Evolutionary conservation across 306 rosid genomes (phyloP).

Genomic region (Citrullus colocynthis): DNA sequence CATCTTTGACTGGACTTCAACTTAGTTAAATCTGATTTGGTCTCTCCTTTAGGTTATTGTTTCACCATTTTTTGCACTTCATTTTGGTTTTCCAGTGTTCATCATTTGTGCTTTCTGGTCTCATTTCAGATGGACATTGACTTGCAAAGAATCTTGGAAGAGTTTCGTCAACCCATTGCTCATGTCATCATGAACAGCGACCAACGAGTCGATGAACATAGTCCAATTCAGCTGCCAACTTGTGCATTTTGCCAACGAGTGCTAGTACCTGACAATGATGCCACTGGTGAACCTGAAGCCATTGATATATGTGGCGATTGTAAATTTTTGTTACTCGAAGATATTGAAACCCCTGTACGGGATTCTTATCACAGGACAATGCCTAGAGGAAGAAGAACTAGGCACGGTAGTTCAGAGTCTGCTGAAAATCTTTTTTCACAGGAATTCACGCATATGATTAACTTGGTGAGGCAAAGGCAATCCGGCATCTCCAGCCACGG

Average conservation of each 20-base stretch:
- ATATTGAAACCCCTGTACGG: constrained; percentile 31
- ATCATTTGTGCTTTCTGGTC: constrained; percentile 5
- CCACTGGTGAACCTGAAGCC: constrained; percentile 24
- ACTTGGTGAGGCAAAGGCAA: constrained; percentile 33
- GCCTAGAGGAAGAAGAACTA: constrained; percentile 43
- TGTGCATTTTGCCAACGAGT: constrained; percentile 58
- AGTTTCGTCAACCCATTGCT: constrained; percentile 20
- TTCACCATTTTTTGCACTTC: neutral
- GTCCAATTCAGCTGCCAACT: constrained; percentile 16
- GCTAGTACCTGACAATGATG: constrained; percentile 37
- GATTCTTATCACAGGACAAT: constrained; percentile 24
- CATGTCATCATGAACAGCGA: constrained; percentile 7
- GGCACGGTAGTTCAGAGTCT: constrained; percentile 57
- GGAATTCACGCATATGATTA: constrained; percentile 34
- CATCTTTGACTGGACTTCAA: neutral
- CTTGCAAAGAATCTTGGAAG: constrained; percentile 24
- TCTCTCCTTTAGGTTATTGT: neutral
- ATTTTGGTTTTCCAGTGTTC: constrained; percentile 1
- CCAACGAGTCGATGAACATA: constrained; percentile 13
- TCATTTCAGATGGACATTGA: constrained; percentile 48
- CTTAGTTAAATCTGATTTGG: neutral
- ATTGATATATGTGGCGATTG: constrained; percentile 66
- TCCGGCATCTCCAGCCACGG: constrained; percentile 31
- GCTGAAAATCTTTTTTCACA: constrained; percentile 33
- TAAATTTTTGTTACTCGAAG: constrained; percentile 76